These are phyloP conservation scores for Athelia psychrophila DNA, from an alignment of 1,284 basidiomycete genomes.

Conservation along the genomic window DNA sequence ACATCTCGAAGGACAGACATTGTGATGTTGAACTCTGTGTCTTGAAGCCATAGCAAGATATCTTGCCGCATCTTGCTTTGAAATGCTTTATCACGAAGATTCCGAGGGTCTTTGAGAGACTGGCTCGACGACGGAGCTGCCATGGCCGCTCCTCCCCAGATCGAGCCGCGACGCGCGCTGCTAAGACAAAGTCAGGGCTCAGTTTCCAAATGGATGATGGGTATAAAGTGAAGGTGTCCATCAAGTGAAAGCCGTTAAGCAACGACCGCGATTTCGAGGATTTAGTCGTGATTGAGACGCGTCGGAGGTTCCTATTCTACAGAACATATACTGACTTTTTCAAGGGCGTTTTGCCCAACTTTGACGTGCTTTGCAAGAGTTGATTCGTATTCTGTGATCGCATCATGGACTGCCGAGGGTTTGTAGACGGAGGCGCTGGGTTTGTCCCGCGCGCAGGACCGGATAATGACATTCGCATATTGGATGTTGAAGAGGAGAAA, in stretches of 20 bases:
- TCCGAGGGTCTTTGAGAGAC: slow-evolving; percentile 65
- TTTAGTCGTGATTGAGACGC: neutral
- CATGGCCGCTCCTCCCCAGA: slow-evolving; percentile 51
- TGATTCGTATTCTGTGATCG: slow-evolving; percentile 66
- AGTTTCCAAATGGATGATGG: too few species aligned
- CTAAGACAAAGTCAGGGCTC: slow-evolving; percentile 28
- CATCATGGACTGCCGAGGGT: slow-evolving; percentile 63
- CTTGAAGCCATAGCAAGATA: slow-evolving; percentile 65
- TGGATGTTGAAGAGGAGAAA: slow-evolving; percentile 15
- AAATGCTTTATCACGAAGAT: slow-evolving; percentile 69
- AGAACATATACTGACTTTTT: slow-evolving; percentile 48
- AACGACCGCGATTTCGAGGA: too few species aligned
- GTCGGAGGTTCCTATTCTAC: neutral
- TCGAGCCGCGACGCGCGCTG: slow-evolving; percentile 65
- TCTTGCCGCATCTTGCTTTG: slow-evolving; percentile 76
- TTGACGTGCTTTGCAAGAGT: slow-evolving; percentile 64
- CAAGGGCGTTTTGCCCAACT: slow-evolving; percentile 76
- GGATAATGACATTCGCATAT: slow-evolving; percentile 65
- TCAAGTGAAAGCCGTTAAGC: too few species aligned
- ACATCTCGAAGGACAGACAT: slow-evolving; percentile 69
- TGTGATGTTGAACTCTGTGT: slow-evolving; percentile 61
- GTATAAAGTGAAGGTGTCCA: too few species aligned
- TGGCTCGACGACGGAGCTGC: slow-evolving; percentile 47
- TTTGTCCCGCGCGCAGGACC: slow-evolving; percentile 63
- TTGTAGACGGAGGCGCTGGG: slow-evolving; percentile 44